Base-by-base conservation (phyloP, 305 asterid species). In the Vinca major region DNA sequence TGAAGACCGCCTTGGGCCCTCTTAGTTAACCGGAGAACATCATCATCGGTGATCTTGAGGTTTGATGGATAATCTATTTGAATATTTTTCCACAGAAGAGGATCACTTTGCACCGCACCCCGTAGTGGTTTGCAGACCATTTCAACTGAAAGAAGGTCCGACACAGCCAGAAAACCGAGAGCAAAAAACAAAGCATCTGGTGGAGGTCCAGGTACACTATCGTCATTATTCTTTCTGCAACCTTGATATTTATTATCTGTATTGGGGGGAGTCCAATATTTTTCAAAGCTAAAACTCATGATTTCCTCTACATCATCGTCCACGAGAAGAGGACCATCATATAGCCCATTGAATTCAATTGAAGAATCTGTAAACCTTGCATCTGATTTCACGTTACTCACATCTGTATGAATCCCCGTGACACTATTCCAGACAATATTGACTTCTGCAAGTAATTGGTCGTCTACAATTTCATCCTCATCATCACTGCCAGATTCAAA, bases 1-100 rank as follows among this genome's bases (percentile, higher is more conserved):
- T 66, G 68, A 75, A 92, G 95, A 63, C 57, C 72, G 60, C 98
- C 96, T 65, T 75, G 86, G 68, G 97, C 95, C 77, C 95, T 83
- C 44, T 82, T 63, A 8, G 90, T 80, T 71, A 92, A 77, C 66
- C 72, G 65, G 60, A 86, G 47, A 79, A 92, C 95, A 76, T 73
- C 70, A 66, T 84, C 86, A 77, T 92, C 81, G 1, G 80, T 83
- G 56, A 90, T 74, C 69, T 74, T 79, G 41, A 14, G 7, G 70
- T 79, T 70, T 78, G 80, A 74, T 5, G 89, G 84, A 77, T 45
- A 61, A 57, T 78, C 84, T 68, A 89, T 80, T 50, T 74, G 67
- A 73, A 90, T 55, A 63, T 79, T 79, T 67, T 82, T 83, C 98
- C 98, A 92, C 36, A 88, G 75, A 75, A 81, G 89, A 39, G 95